Evolutionary conservation across 192 early-diverging fungal genomes (phyloP).

Genomic region (Chytriomyces confervae): DNA sequence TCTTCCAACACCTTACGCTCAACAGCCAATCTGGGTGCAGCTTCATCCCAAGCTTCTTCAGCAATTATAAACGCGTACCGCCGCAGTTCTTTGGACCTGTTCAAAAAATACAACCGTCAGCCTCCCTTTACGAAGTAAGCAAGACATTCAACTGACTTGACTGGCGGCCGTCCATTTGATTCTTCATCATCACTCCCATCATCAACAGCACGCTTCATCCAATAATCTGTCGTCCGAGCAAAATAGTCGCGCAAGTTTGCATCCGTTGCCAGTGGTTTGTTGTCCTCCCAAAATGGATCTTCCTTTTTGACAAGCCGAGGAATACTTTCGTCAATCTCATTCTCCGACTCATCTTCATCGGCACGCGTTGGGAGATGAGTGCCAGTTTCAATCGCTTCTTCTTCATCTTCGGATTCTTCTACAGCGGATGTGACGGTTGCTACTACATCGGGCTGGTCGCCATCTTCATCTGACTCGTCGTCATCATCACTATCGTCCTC

Average conservation of each 20-base stretch:
- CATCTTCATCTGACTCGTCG: conserved; percentile 35
- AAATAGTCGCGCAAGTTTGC: conserved; percentile 35
- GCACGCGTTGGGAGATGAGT: not conserved
- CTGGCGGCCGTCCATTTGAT: not conserved
- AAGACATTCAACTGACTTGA: conserved; percentile 1
- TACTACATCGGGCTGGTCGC: conserved; percentile 3
- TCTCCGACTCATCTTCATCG: conserved; percentile 40
- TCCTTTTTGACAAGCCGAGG: conserved; percentile 41
- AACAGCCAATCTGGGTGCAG: conserved; percentile 7
- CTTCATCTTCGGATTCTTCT: conserved; percentile 34
- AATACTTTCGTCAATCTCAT: conserved; percentile 37
- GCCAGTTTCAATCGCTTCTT: conserved; percentile 2
- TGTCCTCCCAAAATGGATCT: conserved; percentile 35
- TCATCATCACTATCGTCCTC: conserved; percentile 13
- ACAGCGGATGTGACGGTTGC: not conserved
- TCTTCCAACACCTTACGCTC: conserved; percentile 28
- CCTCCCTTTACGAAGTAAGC: no score
- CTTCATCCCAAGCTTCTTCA: conserved; percentile 31
- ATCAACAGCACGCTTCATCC: conserved; percentile 22
- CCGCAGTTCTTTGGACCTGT: conserved; percentile 19
- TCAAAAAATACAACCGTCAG: not conserved
- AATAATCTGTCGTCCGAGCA: conserved; percentile 28
- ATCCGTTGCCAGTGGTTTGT: conserved; percentile 26
- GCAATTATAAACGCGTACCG: conserved; percentile 29
- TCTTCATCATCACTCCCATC: conserved; percentile 19